Percentiles rank a stretch among this genome's conserved stretches.
Conservation (phyloP, 176 grass and related monocot genomes). For the Juncus effusus region DNA sequence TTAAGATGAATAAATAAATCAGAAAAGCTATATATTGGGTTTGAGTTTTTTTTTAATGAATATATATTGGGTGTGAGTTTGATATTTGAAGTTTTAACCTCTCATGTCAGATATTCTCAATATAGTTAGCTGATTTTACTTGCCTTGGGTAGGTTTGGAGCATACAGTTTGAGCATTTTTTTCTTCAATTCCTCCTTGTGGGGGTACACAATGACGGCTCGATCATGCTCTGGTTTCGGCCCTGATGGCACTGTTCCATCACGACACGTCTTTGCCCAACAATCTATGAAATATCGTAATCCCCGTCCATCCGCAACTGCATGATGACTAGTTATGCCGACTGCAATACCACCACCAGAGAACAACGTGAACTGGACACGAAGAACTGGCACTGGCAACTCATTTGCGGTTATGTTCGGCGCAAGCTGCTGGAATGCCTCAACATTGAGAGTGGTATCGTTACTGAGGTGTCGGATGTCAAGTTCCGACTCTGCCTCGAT, state of each 20-base stretch:
- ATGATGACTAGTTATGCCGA: constrained; percentile 21
- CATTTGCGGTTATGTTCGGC: constrained; percentile 3
- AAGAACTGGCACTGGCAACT: constrained; percentile 23
- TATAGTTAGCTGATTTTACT: no score
- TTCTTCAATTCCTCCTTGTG: constrained; percentile 10
- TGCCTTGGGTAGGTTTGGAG: constrained; percentile 20
- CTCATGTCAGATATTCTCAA: no score
- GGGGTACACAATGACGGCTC: constrained; percentile 5
- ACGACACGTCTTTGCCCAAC: background rate
- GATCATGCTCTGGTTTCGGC: background rate
- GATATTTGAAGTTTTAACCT: no score
- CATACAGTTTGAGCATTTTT: background rate
- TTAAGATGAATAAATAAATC: no score
- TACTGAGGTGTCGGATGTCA: constrained; percentile 2
- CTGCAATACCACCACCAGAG: constrained; percentile 5
- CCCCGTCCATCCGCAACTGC: constrained; percentile 24
- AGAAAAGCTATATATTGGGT: no score
- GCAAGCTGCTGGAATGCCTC: constrained; percentile 19
- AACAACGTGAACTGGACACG: constrained; percentile 14
- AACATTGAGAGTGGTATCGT: background rate
- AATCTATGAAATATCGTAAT: constrained; percentile 8
- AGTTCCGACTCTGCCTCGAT: constrained; percentile 23
- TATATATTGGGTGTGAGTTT: no score
- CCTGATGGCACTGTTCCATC: background rate
- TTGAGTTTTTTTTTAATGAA: no score